These are phyloP conservation scores for Flaveria trinervia DNA, from an alignment of 129 eudicot genomes.

Conservation along the genomic window DNA sequence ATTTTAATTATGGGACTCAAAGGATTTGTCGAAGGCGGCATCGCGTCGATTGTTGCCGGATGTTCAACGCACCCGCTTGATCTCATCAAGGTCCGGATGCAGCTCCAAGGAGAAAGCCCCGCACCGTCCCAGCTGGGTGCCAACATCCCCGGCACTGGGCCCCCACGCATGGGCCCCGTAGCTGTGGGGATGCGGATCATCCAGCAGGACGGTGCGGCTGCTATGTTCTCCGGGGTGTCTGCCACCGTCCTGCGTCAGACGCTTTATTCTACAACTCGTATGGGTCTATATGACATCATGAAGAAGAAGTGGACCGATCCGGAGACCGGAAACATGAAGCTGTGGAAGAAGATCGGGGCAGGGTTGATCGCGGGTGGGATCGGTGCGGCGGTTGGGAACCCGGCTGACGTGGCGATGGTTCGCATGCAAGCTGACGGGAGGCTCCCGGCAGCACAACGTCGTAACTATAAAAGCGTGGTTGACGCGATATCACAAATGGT, in stretches of 20 bases:
- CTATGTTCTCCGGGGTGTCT: constrained; percentile 83
- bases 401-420: constrained; percentile 94
- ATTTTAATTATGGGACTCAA: constrained; percentile 54
- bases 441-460: constrained; percentile 62
- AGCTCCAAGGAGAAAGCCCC: constrained; percentile 73
- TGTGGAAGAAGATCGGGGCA: constrained; percentile 58
- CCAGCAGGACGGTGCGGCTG: constrained; percentile 60
- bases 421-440: constrained; percentile 97
- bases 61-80: constrained; percentile 86
- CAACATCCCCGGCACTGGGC: constrained; percentile 57
- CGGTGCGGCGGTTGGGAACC: constrained; percentile 98
- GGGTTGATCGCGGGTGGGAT: constrained; percentile 78
- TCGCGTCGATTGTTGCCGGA: constrained; percentile 85
- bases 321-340: constrained; percentile 50
- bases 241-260: constrained; percentile 90
- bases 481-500: constrained; percentile 70
- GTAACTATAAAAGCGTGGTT: constrained; percentile 68
- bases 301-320: constrained; percentile 77
- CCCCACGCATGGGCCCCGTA: constrained; percentile 71
- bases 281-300: constrained; percentile 79
- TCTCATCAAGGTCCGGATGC: constrained; percentile 90
- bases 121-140: constrained; percentile 28
- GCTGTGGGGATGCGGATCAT: constrained; percentile 60
- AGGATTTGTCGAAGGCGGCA: constrained; percentile 91
- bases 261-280: constrained; percentile 80